Base-by-base conservation (phyloP, 2,329 filamentous ascomycete genomes). In the Fusarium cyanostomum region DNA sequence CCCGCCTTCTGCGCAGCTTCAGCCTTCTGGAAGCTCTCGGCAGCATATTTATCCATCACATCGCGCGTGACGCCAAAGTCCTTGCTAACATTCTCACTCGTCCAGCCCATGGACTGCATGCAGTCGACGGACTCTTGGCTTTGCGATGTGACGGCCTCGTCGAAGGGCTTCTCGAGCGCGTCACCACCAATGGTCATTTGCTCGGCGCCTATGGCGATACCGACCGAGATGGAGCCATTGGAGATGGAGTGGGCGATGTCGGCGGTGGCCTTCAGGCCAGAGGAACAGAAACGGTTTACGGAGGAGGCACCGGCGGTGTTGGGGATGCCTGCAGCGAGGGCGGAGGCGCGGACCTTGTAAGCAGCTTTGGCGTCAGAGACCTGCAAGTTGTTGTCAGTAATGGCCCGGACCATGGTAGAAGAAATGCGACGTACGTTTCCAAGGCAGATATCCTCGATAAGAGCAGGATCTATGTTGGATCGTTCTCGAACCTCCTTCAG, bases 101-200 rank as follows among this genome's bases (percentile, higher is more conserved):
- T 99, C 86, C 96, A 96, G 18, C 95, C 95, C 95, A 99, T 99
- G 67, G 94, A 91, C 84, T 93, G 87, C 87, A 94, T 87, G 83
- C 93, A 95, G 80, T 98, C 94, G 42, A 78, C 78, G 1, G 92
- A 86, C 74, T 97, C 92, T 75, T 92, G 90, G 79, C 85, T 90
- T 72, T 84, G 80, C 69, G 80, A 75, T 42, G 92, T 80, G 59
- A 98, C 87, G 63, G 89, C 88, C 65, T 90, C 87, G 76, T 92
- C 89, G 78, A 97, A 95, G 5, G 91, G 89, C 63, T 86, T 78
- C 39, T 88, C 86, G 33, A 92, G 83, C 18, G 84, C 78, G 74
- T 94, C 92, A 48, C 89, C 90, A 58, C 88, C 88, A 6, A 81
- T 78, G 6, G 89, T 89, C 95, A 99, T 99, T 74, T 85, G 86